Percentiles rank a stretch among this genome's conserved stretches.
Evolutionary conservation across 2,329 filamentous ascomycete species (phyloP).

Genomic region (Tothia fuscella): DNA sequence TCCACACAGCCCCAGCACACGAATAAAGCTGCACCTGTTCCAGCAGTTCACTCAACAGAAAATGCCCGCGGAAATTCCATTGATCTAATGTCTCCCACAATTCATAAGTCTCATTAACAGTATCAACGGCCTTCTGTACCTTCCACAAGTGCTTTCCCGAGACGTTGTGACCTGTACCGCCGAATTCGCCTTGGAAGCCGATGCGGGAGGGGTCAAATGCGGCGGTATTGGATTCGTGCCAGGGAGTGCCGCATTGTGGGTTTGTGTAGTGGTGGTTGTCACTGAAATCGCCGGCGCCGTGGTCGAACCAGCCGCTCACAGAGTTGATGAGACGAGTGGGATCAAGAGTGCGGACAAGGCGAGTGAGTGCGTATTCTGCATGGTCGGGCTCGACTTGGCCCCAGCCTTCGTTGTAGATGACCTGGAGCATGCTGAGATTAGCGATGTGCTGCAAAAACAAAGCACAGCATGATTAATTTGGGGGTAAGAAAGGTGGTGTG

Average conservation of each 20-base stretch:
- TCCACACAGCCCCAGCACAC: slow-evolving; percentile 59
- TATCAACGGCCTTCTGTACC: slow-evolving; percentile 43
- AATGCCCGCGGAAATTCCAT: slow-evolving; percentile 55
- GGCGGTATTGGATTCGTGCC: slow-evolving; percentile 45
- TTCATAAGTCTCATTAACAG: slow-evolving; percentile 57
- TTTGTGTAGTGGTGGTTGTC: slow-evolving; percentile 64
- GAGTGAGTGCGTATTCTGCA: slow-evolving; percentile 46
- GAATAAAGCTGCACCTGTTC: slow-evolving; percentile 42
- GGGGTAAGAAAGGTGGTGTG: no score
- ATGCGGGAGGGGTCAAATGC: slow-evolving; percentile 50
- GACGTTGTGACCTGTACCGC: slow-evolving; percentile 55
- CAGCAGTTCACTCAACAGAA: slow-evolving; percentile 35
- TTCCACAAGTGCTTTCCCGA: slow-evolving; percentile 56
- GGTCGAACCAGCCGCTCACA: slow-evolving; percentile 54
- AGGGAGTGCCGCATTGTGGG: slow-evolving; percentile 59
- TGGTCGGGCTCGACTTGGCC: slow-evolving; percentile 37
- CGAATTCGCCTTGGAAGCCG: slow-evolving; percentile 60
- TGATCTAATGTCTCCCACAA: slow-evolving; percentile 44
- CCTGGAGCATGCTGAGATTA: background rate
- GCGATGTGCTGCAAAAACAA: background rate
- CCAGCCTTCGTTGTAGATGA: slow-evolving; percentile 37
- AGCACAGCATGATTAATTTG: no score
- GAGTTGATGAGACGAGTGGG: slow-evolving; percentile 52
- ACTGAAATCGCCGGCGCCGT: slow-evolving; percentile 52
- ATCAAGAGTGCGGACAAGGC: slow-evolving; percentile 44